Evolutionary conservation across 352 stramenopile species (phyloP).

Genomic region (Globisporangium abappressorium): DNA sequence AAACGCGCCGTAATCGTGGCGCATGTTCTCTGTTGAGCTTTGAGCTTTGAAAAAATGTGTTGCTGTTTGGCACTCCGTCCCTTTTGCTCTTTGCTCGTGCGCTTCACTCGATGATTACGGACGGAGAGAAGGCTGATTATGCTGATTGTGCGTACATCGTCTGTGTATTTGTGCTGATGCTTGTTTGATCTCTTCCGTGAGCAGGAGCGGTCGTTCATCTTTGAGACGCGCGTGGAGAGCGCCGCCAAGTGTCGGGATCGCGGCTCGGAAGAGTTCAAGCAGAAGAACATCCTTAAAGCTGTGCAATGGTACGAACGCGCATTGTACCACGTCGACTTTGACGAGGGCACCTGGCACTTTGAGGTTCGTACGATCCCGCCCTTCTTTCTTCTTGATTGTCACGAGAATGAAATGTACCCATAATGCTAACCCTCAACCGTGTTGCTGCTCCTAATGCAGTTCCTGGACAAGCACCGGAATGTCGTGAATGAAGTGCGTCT

Average conservation of each 20-base stretch:
- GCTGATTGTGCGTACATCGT: neutral
- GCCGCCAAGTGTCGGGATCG: conserved; percentile 60
- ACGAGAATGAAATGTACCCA: neutral
- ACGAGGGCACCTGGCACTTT: conserved; percentile 84
- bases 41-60: too few relatives aligned
- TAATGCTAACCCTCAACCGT: neutral
- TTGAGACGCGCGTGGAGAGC: conserved; percentile 75
- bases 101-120: conserved; percentile 6
- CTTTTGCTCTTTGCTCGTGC: neutral
- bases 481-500: conserved; percentile 72
- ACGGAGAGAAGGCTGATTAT: neutral
- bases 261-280: conserved; percentile 60
- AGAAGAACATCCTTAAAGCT: conserved; percentile 38
- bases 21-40: neutral
- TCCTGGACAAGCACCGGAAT: conserved; percentile 66
- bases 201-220: conserved; percentile 82
- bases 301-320: conserved; percentile 76
- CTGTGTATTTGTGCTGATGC: neutral
- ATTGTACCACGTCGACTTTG: conserved; percentile 80
- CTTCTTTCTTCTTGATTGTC: neutral
- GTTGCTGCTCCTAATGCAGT: conserved; percentile 25
- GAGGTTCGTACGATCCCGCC: conserved; percentile 35
- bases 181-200: neutral
- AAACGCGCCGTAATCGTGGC: neutral
- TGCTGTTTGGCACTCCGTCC: too few relatives aligned